phyloP scores from a whole-genome alignment of 371 early-diverging fungal genomes.

The Mortierella polycephala region DNA sequence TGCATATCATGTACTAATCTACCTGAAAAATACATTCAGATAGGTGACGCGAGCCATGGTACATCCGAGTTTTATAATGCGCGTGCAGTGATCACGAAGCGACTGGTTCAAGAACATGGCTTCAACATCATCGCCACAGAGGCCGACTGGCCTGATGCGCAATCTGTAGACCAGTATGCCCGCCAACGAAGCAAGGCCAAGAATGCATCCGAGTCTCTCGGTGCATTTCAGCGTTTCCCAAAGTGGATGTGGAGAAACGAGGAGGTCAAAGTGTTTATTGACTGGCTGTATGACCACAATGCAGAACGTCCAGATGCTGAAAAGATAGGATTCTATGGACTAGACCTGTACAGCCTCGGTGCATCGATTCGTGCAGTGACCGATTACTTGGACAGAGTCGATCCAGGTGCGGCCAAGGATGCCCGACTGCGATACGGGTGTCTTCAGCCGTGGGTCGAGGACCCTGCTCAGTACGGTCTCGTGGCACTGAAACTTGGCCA shows the following conservation, averaged over 20 bases:
- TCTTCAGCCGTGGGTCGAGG: conserved; percentile 31
- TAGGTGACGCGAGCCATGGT: conserved; percentile 56
- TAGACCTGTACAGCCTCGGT: conserved; percentile 51
- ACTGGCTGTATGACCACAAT: conserved; percentile 39
- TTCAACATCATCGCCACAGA: conserved; percentile 45
- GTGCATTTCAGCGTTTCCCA: conserved; percentile 52
- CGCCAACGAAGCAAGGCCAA: conserved; percentile 13
- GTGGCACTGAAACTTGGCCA: conserved; percentile 9
- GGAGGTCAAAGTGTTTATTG: conserved; percentile 39
- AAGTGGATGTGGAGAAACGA: conserved; percentile 58
- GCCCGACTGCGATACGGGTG: conserved; percentile 40
- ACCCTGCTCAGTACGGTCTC: conserved; percentile 39
- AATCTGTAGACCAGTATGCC: conserved; percentile 43
- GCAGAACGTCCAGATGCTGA: conserved; percentile 6
- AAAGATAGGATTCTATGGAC: conserved; percentile 30
- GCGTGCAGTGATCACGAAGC: conserved; percentile 52
- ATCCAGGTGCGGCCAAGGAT: conserved; percentile 30
- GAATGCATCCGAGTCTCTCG: conserved; percentile 20
- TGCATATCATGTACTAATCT: not conserved
- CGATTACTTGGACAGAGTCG: conserved; percentile 25
- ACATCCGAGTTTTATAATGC: conserved; percentile 53
- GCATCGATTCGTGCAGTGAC: conserved; percentile 43
- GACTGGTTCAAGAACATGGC: conserved; percentile 42
- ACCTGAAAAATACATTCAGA: conserved; percentile 5
- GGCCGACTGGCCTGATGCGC: conserved; percentile 55